Evolutionary conservation across 495 filamentous ascomycete species (phyloP), one percentile per base, ranked within the genome.

Genomic region (Neurospora sp.): DNA sequence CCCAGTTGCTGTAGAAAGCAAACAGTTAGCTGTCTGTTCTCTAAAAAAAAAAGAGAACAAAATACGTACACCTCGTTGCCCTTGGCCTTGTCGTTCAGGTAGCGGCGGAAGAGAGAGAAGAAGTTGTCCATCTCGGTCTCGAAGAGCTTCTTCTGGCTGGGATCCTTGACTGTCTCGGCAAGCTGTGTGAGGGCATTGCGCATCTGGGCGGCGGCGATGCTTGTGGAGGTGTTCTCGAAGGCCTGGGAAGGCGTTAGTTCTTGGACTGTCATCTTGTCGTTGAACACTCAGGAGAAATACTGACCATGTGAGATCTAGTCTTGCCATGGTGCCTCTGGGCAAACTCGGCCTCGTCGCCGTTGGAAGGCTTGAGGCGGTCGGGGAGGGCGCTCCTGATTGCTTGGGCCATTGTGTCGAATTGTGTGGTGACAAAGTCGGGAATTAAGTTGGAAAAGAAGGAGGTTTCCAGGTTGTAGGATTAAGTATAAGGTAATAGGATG

Each of bases 41-140:
- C n/a, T n/a, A n/a, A n/a, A n/a, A n/a, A n/a, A n/a, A n/a, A n/a
- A n/a, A n/a, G 27, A 27, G 27, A 27, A 27, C 27, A 27, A 27
- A 27, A 35, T 44, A 83, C 89, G 75, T 83, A 91, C 88, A 97
- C 88, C 42, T 87, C 90, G 80, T 93, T 97, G 78, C 94, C 94
- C 88, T 98, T 99, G 73, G 96, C 96, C 86, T 97, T 97, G 86
- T 99, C 96, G 78, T 97, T 97, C 69, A 99, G 87, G 82, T 97
- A 99, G 80, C 96, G 88, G 74, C 96, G 91, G 90, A 99, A 99
- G 75, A 99, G 91, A 70, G 93, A 91, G 80, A 88, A 99, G 88
- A 99, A 99, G 90, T 99, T 99, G 89, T 99, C 96, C 93, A 97
- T 98, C 85, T 99, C 96, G 16, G 94, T 95, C 85, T 98, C 96